Conservation (phyloP, 371 early-diverging fungal species). For the Mortierella sp. region DNA sequence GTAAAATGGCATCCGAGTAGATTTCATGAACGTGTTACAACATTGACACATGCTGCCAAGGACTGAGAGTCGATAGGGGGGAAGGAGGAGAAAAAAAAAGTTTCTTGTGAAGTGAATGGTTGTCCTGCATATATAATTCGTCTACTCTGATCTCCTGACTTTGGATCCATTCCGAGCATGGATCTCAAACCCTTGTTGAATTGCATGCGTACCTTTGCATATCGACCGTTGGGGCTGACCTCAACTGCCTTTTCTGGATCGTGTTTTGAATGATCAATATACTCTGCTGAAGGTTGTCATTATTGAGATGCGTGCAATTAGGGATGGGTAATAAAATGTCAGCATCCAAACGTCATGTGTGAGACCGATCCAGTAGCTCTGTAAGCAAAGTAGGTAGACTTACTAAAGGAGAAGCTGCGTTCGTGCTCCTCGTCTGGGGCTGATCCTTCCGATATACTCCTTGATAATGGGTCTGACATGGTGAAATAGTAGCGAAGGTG, state of each 20-base stretch:
- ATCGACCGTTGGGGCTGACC: constrained; percentile 77
- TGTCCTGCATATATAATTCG: background rate
- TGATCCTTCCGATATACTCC: constrained; percentile 40
- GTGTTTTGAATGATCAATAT: constrained; percentile 60
- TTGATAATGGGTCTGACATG: constrained; percentile 43
- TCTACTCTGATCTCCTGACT: background rate
- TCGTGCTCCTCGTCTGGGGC: constrained; percentile 36
- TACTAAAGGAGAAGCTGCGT: constrained; percentile 35
- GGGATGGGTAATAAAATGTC: too few relatives aligned
- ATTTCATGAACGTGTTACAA: too few relatives aligned
- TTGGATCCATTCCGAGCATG: too few relatives aligned
- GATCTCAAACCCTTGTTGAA: background rate
- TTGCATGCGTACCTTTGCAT: constrained; percentile 67
- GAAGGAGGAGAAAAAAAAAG: background rate
- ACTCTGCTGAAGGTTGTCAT: constrained; percentile 25
- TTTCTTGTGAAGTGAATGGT: background rate
- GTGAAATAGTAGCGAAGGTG: background rate
- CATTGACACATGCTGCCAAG: too few relatives aligned
- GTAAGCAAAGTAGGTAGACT: background rate
- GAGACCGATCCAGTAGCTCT: background rate
- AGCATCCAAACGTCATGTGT: background rate
- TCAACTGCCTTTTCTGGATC: constrained; percentile 80
- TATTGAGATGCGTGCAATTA: too few relatives aligned
- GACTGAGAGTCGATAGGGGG: background rate
- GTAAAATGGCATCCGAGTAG: too few relatives aligned